A percentile compares a stretch with the other conserved stretches of the same genome.
Conservation (phyloP, 768 basidiomycete genomes). For the Tubosaeta sp. region DNA sequence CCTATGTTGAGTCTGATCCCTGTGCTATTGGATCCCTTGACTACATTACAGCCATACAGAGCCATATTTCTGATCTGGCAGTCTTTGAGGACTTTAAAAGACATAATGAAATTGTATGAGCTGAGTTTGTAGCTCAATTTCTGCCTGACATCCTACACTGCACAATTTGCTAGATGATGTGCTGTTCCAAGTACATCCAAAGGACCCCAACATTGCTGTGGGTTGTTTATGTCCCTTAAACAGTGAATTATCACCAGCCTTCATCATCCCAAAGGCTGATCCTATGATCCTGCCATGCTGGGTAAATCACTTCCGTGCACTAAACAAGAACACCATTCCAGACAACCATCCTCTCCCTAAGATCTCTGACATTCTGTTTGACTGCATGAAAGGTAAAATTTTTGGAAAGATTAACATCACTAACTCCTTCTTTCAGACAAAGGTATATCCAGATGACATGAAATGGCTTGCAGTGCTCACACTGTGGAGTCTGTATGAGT, state of each 20-base stretch:
- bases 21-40: background rate
- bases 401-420: conserved; percentile 31
- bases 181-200: background rate
- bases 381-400: background rate
- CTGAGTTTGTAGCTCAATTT: background rate
- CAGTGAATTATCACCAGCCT: background rate
- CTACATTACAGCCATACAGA: background rate
- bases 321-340: background rate
- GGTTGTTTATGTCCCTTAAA: background rate
- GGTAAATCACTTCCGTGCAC: background rate
- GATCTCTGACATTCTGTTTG: background rate
- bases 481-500: conserved; percentile 38
- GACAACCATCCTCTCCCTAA: background rate
- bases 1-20: background rate
- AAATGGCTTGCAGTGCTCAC: conserved; percentile 35
- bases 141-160: background rate
- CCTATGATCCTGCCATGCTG: background rate
- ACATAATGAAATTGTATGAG: accelerated
- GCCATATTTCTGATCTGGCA: background rate
- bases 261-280: background rate
- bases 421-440: conserved; percentile 39
- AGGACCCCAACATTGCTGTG: background rate
- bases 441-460: conserved; percentile 28
- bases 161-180: background rate
- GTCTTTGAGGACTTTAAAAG: background rate